A percentile compares a stretch with the other conserved stretches of the same genome.
These are phyloP conservation scores for Isochrysis galbana DNA, from an alignment of 78 protist genomes.

Conservation along the genomic window DNA sequence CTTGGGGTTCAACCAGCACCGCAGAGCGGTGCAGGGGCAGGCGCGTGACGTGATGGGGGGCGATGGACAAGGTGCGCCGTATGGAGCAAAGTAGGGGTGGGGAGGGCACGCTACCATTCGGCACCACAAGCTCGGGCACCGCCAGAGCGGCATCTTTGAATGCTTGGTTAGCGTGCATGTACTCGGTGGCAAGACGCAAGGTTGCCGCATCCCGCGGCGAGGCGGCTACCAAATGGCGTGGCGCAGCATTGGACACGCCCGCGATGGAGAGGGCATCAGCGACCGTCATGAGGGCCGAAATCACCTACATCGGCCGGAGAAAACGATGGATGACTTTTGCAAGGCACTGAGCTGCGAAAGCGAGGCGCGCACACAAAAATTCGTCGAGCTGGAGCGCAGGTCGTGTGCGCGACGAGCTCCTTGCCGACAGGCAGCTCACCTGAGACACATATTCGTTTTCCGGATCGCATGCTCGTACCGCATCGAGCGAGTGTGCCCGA, in stretches of 20 bases:
- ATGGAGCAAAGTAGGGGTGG: too few species aligned
- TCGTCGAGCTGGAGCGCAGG: too few species aligned
- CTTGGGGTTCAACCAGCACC: too few species aligned
- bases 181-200: background rate
- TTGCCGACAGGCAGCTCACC: too few species aligned
- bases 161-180: background rate
- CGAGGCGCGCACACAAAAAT: too few species aligned
- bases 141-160: background rate
- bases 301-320: too few species aligned
- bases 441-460: background rate
- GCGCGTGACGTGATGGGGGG: too few species aligned
- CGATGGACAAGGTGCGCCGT: too few species aligned
- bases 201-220: background rate
- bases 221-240: background rate
- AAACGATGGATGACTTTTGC: too few species aligned
- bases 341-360: too few species aligned
- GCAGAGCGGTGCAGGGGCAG: too few species aligned
- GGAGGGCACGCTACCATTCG: too few species aligned
- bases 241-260: background rate
- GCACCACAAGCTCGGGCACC: background rate
- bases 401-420: background rate
- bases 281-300: background rate
- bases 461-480: background rate
- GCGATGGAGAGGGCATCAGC: background rate
- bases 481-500: background rate